These are phyloP conservation scores for Trypethelium eluteriae DNA, from an alignment of 495 filamentous ascomycete species.

Conservation along the genomic window DNA sequence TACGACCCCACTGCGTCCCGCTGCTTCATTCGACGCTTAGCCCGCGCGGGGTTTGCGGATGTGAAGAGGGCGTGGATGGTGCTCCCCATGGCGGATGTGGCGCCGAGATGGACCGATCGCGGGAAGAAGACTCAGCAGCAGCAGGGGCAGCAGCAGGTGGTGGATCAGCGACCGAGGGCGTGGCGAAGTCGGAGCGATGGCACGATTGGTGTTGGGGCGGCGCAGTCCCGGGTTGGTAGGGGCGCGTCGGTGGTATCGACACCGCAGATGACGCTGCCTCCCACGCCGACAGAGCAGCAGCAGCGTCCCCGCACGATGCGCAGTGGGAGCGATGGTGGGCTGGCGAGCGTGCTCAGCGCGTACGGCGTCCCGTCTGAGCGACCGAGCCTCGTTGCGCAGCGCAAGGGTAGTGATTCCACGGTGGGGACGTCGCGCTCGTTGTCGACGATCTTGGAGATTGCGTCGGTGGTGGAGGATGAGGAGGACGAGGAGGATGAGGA, in stretches of 20 bases:
- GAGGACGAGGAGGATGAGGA: constrained; percentile 42
- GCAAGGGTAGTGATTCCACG: not conserved
- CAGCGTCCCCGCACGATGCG: constrained; percentile 17
- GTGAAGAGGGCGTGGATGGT: constrained; percentile 86
- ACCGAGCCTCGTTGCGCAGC: not conserved
- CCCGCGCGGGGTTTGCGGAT: constrained; percentile 62
- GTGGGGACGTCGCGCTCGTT: constrained; percentile 1
- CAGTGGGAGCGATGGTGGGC: constrained; percentile 4
- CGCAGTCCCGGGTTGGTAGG: constrained; percentile 4
- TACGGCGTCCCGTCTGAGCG: constrained; percentile 18
- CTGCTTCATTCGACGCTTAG: constrained; percentile 65
- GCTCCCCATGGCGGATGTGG: constrained; percentile 70
- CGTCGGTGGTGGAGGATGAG: constrained; percentile 20
- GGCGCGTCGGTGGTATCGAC: constrained; percentile 11
- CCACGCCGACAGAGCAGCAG: constrained; percentile 23
- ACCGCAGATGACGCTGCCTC: constrained; percentile 20
- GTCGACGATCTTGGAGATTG: constrained; percentile 12
- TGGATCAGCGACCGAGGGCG: not conserved
- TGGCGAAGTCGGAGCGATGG: constrained; percentile 9
- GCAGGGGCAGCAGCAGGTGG: constrained; percentile 16
- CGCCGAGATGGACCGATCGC: constrained; percentile 45
- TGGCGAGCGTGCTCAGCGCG: constrained; percentile 18
- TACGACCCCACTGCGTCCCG: constrained; percentile 83
- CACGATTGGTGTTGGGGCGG: constrained; percentile 9
- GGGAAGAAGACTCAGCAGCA: constrained; percentile 16